phyloP scores from a whole-genome alignment of 805 yeast genomes.

The Yarrowia sp. region DNA sequence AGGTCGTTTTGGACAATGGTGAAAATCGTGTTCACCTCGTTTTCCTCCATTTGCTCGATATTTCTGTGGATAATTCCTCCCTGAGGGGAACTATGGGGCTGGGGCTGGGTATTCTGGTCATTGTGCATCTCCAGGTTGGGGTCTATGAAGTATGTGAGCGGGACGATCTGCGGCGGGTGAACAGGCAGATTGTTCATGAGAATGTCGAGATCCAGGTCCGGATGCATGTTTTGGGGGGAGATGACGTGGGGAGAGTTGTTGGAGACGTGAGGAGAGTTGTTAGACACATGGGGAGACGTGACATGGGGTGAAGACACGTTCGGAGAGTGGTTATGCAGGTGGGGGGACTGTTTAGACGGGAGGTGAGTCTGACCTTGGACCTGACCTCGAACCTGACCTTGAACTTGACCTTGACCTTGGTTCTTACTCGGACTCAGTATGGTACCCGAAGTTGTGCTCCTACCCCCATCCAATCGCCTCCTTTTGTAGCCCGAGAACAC shows the following conservation, averaged over 20 bases:
- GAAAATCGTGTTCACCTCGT: constrained; percentile 37
- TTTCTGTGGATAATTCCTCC: constrained; percentile 33
- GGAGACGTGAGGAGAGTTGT: not conserved
- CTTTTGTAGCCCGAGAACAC: constrained; percentile 63
- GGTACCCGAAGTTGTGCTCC: not conserved
- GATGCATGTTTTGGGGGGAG: not conserved
- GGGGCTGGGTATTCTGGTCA: not conserved
- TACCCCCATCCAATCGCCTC: not conserved
- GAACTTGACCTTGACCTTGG: too few species aligned
- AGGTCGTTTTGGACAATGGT: constrained; percentile 29
- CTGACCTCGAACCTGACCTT: too few species aligned
- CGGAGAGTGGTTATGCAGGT: not conserved
- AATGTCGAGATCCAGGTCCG: constrained; percentile 20
- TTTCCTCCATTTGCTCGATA: constrained; percentile 34
- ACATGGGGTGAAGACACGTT: too few species aligned
- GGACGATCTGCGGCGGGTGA: constrained; percentile 27
- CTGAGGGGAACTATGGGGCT: not conserved
- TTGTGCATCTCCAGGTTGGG: constrained; percentile 21
- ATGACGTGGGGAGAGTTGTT: too few species aligned
- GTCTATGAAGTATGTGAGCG: constrained; percentile 21
- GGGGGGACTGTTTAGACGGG: too few species aligned
- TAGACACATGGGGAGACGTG: too few species aligned
- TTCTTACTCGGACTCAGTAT: too few species aligned
- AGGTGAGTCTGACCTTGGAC: too few species aligned
- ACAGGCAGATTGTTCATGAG: constrained; percentile 31